Conservation (phyloP, 2,329 filamentous ascomycete genomes). For the Botrytis sinoallii region DNA sequence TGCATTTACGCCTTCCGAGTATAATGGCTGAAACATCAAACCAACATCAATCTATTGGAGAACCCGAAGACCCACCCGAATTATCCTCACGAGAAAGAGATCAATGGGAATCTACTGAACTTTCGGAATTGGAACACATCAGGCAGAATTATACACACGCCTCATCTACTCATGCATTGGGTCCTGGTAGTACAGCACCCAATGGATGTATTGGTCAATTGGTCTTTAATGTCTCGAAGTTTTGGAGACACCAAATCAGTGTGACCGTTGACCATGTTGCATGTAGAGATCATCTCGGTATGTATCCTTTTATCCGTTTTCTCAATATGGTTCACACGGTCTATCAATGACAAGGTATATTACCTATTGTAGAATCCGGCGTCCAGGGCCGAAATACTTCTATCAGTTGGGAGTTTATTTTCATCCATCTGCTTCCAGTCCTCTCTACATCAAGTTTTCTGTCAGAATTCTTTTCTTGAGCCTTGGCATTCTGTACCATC, state of each 20-base stretch:
- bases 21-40: slow-evolving; percentile 18
- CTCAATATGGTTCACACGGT: slow-evolving; percentile 10
- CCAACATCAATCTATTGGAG: slow-evolving; percentile 1
- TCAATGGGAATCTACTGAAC: slow-evolving; percentile 33
- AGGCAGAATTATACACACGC: slow-evolving; percentile 31
- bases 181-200: slow-evolving; percentile 12
- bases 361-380: slow-evolving; percentile 20
- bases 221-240: slow-evolving; percentile 35
- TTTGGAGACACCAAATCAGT: slow-evolving; percentile 50
- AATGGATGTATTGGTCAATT: slow-evolving; percentile 25
- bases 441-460: not conserved
- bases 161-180: slow-evolving; percentile 21
- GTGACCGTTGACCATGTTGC: slow-evolving; percentile 49
- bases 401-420: slow-evolving; percentile 14
- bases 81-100: slow-evolving; percentile 23
- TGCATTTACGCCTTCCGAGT: not conserved
- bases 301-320: slow-evolving; percentile 28
- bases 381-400: slow-evolving; percentile 17
- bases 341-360: slow-evolving; percentile 1
- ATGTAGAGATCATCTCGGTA: slow-evolving; percentile 57
- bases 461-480: not conserved
- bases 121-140: slow-evolving; percentile 24
- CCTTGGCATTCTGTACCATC: not conserved
- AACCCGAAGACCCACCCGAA: slow-evolving; percentile 19
- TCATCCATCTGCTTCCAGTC: not conserved